phyloP scores from a whole-genome alignment of 2,329 filamentous ascomycete genomes.

The Onygenales sp. region DNA sequence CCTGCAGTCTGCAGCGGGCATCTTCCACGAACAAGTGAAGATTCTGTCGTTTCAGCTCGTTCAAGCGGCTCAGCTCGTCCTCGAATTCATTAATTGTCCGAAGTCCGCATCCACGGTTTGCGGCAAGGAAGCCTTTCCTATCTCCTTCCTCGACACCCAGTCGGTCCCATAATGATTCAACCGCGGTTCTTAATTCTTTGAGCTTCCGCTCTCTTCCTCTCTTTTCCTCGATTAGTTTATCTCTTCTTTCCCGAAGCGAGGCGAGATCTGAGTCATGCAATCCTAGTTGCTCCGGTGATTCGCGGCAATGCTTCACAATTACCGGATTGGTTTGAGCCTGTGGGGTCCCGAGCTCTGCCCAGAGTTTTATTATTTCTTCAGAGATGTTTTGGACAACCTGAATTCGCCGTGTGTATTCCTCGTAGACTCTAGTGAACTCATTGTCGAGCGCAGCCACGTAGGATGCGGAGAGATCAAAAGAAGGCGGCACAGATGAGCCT shows the following conservation, averaged over 20 bases:
- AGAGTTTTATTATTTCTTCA: constrained; percentile 84
- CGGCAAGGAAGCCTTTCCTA: constrained; percentile 72
- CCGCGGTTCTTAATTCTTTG: constrained; percentile 62
- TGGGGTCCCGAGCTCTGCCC: constrained; percentile 90
- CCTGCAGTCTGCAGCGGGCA: constrained; percentile 78
- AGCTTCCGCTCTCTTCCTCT: constrained; percentile 68
- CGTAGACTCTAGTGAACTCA: constrained; percentile 91
- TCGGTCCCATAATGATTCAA: constrained; percentile 85
- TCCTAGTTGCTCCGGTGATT: constrained; percentile 87
- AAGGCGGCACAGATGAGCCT: constrained; percentile 66
- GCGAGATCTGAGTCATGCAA: constrained; percentile 78
- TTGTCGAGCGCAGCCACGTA: constrained; percentile 80
- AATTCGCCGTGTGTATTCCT: constrained; percentile 84
- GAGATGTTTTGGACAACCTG: constrained; percentile 62
- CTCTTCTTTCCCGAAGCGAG: constrained; percentile 62
- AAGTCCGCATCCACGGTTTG: constrained; percentile 83
- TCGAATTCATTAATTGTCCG: constrained; percentile 93
- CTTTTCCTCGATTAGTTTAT: constrained; percentile 84
- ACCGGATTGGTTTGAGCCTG: constrained; percentile 81
- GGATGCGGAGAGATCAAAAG: constrained; percentile 82
- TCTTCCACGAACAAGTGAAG: constrained; percentile 94
- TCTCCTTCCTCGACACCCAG: constrained; percentile 75
- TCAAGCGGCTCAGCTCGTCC: constrained; percentile 74
- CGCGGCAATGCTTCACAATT: constrained; percentile 82
- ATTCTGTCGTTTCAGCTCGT: constrained; percentile 91